These are phyloP conservation scores for Sphagnum fallax DNA, from an alignment of 228 moss, liverwort and hornwort genomes.

Conservation along the genomic window DNA sequence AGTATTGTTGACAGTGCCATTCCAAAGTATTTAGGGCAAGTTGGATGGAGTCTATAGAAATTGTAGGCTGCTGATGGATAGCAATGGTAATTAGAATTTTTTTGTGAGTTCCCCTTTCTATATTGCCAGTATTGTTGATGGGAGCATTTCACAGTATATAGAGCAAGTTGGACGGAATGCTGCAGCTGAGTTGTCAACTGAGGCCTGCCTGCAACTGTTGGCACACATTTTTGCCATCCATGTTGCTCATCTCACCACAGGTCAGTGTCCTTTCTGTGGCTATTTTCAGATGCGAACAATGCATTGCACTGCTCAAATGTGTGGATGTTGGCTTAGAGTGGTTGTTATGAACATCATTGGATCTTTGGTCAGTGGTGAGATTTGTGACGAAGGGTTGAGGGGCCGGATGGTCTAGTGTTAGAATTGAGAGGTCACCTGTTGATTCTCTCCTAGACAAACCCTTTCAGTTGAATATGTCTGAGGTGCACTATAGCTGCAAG, in stretches of 20 bases:
- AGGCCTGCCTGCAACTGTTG: constrained; percentile 67
- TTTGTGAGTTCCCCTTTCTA: too few relatives aligned
- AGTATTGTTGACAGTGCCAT: too few relatives aligned
- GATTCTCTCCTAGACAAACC: too few relatives aligned
- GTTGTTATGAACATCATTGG: too few relatives aligned
- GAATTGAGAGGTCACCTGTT: too few relatives aligned
- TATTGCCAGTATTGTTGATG: background rate
- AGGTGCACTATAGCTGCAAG: background rate
- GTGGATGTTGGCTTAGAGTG: too few relatives aligned
- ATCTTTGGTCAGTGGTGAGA: too few relatives aligned
- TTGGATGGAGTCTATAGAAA: too few relatives aligned
- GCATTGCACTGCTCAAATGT: too few relatives aligned
- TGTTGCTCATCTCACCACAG: constrained; percentile 93
- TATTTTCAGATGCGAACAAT: background rate
- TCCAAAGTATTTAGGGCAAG: background rate
- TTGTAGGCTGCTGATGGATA: background rate
- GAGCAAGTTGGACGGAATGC: constrained; percentile 56
- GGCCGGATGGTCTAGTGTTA: too few relatives aligned
- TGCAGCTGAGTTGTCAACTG: constrained; percentile 34
- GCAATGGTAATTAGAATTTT: background rate
- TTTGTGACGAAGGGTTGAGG: too few relatives aligned
- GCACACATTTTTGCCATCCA: constrained; percentile 83
- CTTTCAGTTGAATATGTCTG: too few relatives aligned
- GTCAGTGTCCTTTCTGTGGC: constrained; percentile 19
- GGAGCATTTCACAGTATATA: constrained; percentile 45